Percentiles rank a stretch among this genome's conserved stretches.
phyloP scores from a whole-genome alignment of 2,329 filamentous ascomycete genomes.

The Cladophialophora bantiana region DNA sequence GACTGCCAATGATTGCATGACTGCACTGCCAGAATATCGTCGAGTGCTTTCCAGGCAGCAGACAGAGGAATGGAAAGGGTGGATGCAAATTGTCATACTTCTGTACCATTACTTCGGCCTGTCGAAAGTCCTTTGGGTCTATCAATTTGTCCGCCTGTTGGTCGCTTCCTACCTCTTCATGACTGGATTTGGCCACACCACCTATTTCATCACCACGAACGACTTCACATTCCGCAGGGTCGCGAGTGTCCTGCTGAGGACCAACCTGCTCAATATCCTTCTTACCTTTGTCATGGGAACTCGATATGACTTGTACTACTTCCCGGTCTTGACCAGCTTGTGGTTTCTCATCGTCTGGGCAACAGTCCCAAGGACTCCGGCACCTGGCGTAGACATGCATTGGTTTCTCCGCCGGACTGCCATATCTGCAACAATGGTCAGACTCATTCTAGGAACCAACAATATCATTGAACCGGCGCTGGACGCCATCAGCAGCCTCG shows the following conservation, averaged over 20 bases:
- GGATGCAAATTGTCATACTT: constrained; percentile 65
- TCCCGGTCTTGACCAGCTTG: constrained; percentile 65
- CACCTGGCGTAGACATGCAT: constrained; percentile 52
- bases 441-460: constrained; percentile 41
- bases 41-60: constrained; percentile 62
- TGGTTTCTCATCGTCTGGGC: constrained; percentile 67
- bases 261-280: constrained; percentile 63
- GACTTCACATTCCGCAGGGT: constrained; percentile 65
- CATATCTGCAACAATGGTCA: constrained; percentile 52
- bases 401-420: constrained; percentile 59
- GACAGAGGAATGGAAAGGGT: constrained; percentile 71
- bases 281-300: constrained; percentile 65
- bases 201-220: constrained; percentile 63
- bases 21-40: not conserved
- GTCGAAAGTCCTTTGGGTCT: constrained; percentile 59
- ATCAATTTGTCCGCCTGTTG: constrained; percentile 62
- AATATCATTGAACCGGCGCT: constrained; percentile 55
- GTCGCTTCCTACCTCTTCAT: constrained; percentile 68
- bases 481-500: constrained; percentile 42
- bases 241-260: constrained; percentile 61
- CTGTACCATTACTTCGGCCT: constrained; percentile 67
- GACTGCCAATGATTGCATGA: constrained; percentile 1
- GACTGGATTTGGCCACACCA: constrained; percentile 67
- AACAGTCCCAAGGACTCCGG: constrained; percentile 55
- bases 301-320: constrained; percentile 65